These are phyloP conservation scores for Pestalotiopsis sp. DNA, from an alignment of 2,329 filamentous ascomycete species.

Conservation along the genomic window DNA sequence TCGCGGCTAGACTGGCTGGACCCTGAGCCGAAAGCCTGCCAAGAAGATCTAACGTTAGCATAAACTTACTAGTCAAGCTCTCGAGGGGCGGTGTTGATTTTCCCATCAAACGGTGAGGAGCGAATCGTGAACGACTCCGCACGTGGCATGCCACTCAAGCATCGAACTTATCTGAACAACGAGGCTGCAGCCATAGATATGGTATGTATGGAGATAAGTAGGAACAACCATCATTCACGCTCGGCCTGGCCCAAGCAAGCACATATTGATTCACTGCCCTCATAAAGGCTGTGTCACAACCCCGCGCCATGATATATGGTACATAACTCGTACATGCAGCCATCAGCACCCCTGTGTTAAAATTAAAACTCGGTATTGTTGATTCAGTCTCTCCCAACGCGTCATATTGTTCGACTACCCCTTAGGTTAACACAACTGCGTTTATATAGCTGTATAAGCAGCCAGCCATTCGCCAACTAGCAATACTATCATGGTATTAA, in stretches of 20 bases:
- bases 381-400: no score
- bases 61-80: not conserved
- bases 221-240: not conserved
- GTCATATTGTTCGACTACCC: no score
- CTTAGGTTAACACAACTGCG: no score
- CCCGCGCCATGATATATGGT: no score
- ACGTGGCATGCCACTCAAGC: not conserved
- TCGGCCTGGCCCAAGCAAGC: not conserved
- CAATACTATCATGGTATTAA: no score
- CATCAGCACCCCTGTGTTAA: no score
- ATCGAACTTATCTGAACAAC: not conserved
- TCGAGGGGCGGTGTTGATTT: constrained; percentile 3
- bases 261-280: no score
- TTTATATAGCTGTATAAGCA: no score
- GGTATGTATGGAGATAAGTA: not conserved
- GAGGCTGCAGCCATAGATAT: not conserved
- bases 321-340: no score
- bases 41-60: not conserved
- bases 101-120: constrained; percentile 1
- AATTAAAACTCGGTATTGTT: no score
- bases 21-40: not conserved
- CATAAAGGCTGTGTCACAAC: no score
- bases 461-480: no score
- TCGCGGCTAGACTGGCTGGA: not conserved
- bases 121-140: not conserved